Conservation (phyloP, 306 rosid genomes). For the Prunus mume region DNA sequence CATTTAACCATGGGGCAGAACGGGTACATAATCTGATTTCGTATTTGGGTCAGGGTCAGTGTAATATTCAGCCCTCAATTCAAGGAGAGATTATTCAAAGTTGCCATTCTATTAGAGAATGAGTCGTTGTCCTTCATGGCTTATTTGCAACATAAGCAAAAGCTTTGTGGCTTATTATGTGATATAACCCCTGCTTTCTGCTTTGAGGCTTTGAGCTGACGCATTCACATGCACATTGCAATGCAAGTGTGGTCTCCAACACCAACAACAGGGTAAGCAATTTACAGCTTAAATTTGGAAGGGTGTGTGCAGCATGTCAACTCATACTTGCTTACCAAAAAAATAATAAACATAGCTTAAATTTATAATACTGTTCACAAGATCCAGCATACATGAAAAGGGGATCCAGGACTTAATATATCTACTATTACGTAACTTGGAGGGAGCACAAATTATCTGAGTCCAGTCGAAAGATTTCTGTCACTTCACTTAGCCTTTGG, state of each 20-base stretch:
- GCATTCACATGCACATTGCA: too few relatives aligned
- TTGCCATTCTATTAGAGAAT: neutral
- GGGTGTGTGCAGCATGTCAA: too few relatives aligned
- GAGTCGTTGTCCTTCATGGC: neutral
- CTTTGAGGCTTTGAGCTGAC: neutral
- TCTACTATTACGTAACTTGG: neutral
- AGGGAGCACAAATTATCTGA: neutral
- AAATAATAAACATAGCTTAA: neutral
- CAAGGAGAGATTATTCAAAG: neutral
- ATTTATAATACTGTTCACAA: neutral
- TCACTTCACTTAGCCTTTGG: conserved; percentile 42
- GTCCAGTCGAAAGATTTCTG: neutral
- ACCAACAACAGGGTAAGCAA: too few relatives aligned
- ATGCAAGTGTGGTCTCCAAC: too few relatives aligned
- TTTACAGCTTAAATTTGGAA: too few relatives aligned
- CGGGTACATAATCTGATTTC: too few relatives aligned
- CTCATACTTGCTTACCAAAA: too few relatives aligned
- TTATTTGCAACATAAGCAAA: conserved; percentile 20
- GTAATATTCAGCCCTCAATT: neutral
- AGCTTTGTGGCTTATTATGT: neutral
- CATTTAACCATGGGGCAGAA: neutral
- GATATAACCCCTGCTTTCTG: neutral
- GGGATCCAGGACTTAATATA: neutral
- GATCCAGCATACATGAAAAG: neutral
- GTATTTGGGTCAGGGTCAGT: neutral